Conservation (phyloP, 2,329 filamentous ascomycete species). For the Diaporthe nobilis region DNA sequence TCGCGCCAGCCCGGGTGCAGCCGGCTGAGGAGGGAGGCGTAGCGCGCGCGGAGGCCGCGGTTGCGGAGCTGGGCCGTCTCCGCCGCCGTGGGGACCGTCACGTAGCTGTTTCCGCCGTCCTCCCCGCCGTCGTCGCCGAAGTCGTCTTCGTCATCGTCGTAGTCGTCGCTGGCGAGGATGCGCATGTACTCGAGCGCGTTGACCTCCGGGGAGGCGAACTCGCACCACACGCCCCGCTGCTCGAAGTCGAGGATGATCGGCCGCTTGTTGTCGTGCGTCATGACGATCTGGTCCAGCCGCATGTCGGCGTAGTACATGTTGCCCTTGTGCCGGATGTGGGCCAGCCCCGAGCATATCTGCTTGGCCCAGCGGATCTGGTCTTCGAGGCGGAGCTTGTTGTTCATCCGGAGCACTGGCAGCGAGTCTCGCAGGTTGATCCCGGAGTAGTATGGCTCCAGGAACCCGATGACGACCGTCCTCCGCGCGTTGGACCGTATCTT, state of each 20-base stretch:
- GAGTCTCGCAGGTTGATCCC: constrained; percentile 69
- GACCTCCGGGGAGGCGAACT: constrained; percentile 73
- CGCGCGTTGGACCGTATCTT: constrained; percentile 69
- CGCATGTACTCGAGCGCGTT: constrained; percentile 71
- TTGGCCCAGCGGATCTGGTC: constrained; percentile 68
- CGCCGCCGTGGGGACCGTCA: background rate
- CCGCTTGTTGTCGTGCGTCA: constrained; percentile 59
- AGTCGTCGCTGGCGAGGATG: constrained; percentile 65
- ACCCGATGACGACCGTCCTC: constrained; percentile 68
- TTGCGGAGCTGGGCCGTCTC: constrained; percentile 23
- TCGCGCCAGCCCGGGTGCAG: constrained; percentile 64
- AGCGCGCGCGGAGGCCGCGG: constrained; percentile 51
- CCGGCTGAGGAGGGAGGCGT: constrained; percentile 56
- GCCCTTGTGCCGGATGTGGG: constrained; percentile 62
- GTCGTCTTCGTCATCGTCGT: constrained; percentile 54
- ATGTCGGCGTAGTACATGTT: constrained; percentile 70
- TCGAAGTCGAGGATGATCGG: constrained; percentile 73
- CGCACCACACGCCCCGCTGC: constrained; percentile 74
- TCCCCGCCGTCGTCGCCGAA: constrained; percentile 52
- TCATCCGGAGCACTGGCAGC: constrained; percentile 65
- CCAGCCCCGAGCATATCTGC: constrained; percentile 66
- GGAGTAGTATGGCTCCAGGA: constrained; percentile 67
- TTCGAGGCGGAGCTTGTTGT: constrained; percentile 56
- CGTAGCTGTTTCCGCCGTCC: constrained; percentile 42
- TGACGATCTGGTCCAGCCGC: constrained; percentile 71